Conservation (phyloP, 164 flowering plant genomes). For the Nelumbo lutea region DNA sequence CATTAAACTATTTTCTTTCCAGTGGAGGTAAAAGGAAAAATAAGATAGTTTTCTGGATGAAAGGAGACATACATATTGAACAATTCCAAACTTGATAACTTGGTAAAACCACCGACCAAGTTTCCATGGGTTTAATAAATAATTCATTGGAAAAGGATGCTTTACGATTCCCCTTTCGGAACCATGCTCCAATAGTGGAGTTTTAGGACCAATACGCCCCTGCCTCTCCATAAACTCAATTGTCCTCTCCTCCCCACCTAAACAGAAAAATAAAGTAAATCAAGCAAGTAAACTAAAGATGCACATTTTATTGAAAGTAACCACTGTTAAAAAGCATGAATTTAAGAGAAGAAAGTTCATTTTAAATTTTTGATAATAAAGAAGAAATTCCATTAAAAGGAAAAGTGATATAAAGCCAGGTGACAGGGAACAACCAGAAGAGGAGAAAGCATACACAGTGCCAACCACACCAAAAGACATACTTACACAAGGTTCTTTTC, state of each 20-base stretch:
- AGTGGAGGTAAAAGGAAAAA: neutral
- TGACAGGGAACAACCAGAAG: too few relatives aligned
- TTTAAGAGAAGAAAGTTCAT: too few relatives aligned
- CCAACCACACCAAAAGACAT: too few relatives aligned
- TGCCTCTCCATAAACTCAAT: conserved; percentile 80
- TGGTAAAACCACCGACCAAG: conserved; percentile 90
- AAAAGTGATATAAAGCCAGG: too few relatives aligned
- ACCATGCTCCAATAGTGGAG: conserved; percentile 59
- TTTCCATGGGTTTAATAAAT: conserved; percentile 76
- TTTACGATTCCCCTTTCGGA: conserved; percentile 59
- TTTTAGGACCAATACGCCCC: conserved; percentile 54
- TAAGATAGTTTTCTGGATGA: neutral
- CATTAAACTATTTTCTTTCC: neutral
- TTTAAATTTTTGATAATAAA: too few relatives aligned
- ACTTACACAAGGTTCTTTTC: too few relatives aligned
- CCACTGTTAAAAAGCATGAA: too few relatives aligned
- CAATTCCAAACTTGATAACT: conserved; percentile 85
- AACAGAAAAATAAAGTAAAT: neutral
- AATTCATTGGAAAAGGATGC: conserved; percentile 91
- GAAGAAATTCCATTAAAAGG: too few relatives aligned
- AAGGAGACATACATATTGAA: conserved; percentile 83
- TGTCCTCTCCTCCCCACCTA: conserved; percentile 90
- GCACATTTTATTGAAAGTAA: too few relatives aligned
- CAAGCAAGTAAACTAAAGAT: too few relatives aligned
- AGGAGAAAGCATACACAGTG: too few relatives aligned